These are phyloP conservation scores for Panicum hallii DNA, from an alignment of 202 grass and related monocot species.

Conservation along the genomic window DNA sequence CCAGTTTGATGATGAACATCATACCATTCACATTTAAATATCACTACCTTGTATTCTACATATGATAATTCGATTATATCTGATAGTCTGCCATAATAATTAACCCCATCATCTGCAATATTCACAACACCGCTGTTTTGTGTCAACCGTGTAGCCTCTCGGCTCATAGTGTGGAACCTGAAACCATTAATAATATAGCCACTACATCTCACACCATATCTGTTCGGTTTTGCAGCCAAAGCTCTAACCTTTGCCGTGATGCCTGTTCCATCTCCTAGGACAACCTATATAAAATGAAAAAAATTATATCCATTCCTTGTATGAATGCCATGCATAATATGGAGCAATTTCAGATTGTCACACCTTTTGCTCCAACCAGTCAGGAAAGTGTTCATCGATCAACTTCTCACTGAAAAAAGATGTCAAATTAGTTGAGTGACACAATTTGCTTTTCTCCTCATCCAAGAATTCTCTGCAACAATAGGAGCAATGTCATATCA, in stretches of 20 bases:
- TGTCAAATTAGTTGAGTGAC: not conserved
- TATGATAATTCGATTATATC: conserved; percentile 18
- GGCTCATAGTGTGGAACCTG: conserved; percentile 12
- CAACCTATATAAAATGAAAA: not conserved
- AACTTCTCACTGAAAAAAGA: not conserved
- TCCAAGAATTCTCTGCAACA: not conserved
- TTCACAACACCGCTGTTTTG: conserved; percentile 36
- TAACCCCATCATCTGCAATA: conserved; percentile 3
- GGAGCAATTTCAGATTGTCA: not conserved
- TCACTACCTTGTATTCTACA: conserved; percentile 15
- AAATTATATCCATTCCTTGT: not conserved
- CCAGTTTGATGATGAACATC: conserved; percentile 23
- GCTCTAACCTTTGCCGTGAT: conserved; percentile 17
- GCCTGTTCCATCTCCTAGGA: not conserved
- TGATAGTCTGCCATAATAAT: conserved; percentile 31
- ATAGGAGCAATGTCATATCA: not conserved
- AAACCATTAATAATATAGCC: conserved; percentile 21
- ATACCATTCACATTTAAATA: conserved; percentile 28
- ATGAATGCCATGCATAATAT: too few relatives aligned
- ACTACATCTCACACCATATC: not conserved
- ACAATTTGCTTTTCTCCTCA: not conserved
- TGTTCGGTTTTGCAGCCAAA: conserved; percentile 22
- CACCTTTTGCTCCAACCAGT: conserved; percentile 33
- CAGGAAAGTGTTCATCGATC: conserved; percentile 11
- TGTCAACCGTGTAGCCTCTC: not conserved